Evolutionary conservation across 2,329 filamentous ascomycete genomes (phyloP).

Genomic region (Clarireedia monteithiana): DNA sequence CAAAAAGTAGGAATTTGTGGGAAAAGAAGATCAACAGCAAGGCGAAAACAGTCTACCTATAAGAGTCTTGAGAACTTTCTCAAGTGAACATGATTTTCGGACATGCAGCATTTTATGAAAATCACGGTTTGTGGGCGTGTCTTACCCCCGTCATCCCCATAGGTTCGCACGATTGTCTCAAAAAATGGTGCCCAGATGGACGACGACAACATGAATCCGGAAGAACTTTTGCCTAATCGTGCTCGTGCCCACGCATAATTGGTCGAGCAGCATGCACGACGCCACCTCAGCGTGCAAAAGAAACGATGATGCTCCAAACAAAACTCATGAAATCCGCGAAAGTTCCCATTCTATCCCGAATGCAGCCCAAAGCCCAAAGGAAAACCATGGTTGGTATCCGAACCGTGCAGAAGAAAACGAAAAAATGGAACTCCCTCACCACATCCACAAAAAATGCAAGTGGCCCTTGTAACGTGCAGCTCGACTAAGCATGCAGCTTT

Average conservation of each 20-base stretch:
- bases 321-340: conserved; percentile 18
- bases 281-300: conserved; percentile 26
- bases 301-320: conserved; percentile 12
- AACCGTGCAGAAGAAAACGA: conserved; percentile 4
- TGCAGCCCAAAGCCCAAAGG: conserved; percentile 19
- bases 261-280: conserved; percentile 18
- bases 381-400: conserved; percentile 1
- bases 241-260: conserved; percentile 26
- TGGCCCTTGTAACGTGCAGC: conserved; percentile 1
- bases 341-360: conserved; percentile 13
- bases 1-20: background rate
- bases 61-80: no score
- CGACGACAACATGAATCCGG: background rate
- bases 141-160: background rate
- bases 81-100: no score
- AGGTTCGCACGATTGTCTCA: background rate
- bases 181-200: background rate
- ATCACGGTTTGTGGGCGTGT: background rate
- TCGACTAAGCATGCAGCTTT: background rate
- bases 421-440: background rate
- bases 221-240: conserved; percentile 20
- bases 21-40: no score
- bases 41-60: no score
- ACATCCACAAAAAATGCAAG: background rate
- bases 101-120: background rate